Base-by-base conservation (phyloP, 2,329 filamentous ascomycete species). In the Fusarium falciforme region DNA sequence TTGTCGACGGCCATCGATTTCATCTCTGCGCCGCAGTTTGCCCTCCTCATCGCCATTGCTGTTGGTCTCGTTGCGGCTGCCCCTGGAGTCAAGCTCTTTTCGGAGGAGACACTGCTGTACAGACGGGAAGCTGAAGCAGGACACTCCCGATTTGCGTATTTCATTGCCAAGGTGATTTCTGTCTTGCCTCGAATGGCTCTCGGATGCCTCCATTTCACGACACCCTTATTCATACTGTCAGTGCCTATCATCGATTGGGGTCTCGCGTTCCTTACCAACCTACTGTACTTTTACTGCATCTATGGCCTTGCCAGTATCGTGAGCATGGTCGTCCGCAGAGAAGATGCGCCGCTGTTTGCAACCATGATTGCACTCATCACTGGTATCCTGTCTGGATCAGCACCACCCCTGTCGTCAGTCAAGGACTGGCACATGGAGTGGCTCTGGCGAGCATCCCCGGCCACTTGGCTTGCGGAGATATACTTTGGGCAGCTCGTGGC, bases 271-370 rank as follows among this genome's bases (percentile, higher is more conserved):
- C 62, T 83, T 16, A 84, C 83, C 8, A 90, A 90, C 65, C 74
- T 90, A 54, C 69, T 86, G 11, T 90, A 90, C 79, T 90, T 89
- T 74, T 91, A 87, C 80, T 87, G 86, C 74, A 87, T 90, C 60
- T 90, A 90, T 76, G 88, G 89, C 0, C 82, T 90, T 8, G 85
- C 89, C 0, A 87, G 84, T 36, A 80, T 83, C 33, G 79, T 90
- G 17, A 87, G 85, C 66, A 89, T 90, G 87, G 74, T 90, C 1
- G 84, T 86, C 25, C 84, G 86, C 22, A 81, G 89, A 9, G 88
- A 91, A 77, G 87, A 90, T 68, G 89, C 88, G 0, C 89, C 89
- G 0, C 79, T 91, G 0, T 79, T 90, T 8, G 87, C 89, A 2
- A 88, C 89, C 11, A 88, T 91, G 83, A 80, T 86, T 35, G 83